Conservation (phyloP, 2,329 filamentous ascomycete genomes). For the Dendrostoma leiphaemia region DNA sequence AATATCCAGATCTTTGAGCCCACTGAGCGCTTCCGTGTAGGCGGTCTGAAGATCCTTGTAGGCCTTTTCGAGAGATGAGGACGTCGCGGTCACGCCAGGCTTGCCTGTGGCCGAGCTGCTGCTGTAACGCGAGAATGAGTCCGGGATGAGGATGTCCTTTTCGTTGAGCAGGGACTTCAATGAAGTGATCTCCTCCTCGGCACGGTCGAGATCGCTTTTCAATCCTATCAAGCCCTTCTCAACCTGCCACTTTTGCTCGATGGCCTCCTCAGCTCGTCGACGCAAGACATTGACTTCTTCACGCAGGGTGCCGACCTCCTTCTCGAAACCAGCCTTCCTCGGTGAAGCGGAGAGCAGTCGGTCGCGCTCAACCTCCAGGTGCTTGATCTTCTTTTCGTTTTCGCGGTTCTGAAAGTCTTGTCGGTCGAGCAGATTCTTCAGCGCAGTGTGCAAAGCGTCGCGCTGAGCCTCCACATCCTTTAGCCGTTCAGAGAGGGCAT, state of each 20-base stretch:
- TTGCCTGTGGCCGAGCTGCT: constrained; percentile 35
- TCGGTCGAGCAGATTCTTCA: constrained; percentile 81
- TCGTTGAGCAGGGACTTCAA: constrained; percentile 76
- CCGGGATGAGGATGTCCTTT: constrained; percentile 75
- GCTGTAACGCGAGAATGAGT: constrained; percentile 46
- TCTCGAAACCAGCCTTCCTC: constrained; percentile 76
- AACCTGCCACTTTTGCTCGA: constrained; percentile 94
- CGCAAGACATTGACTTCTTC: constrained; percentile 83
- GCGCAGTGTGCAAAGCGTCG: constrained; percentile 83
- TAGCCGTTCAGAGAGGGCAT: constrained; percentile 72
- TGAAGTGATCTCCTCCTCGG: constrained; percentile 88
- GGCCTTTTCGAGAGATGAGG: constrained; percentile 69
- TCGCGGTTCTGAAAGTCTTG: constrained; percentile 83
- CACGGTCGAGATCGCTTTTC: constrained; percentile 95
- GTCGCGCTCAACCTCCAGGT: constrained; percentile 76
- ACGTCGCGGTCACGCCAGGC: constrained; percentile 54
- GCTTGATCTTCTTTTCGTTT: constrained; percentile 75
- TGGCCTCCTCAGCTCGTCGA: constrained; percentile 84
- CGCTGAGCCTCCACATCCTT: constrained; percentile 94
- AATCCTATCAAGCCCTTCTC: constrained; percentile 85
- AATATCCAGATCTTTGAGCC: constrained; percentile 63
- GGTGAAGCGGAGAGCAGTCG: constrained; percentile 68
- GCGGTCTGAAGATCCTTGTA: constrained; percentile 74
- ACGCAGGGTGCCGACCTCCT: constrained; percentile 75
- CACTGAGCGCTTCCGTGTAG: constrained; percentile 64